Evolutionary conservation across 768 basidiomycete genomes (phyloP).

Genomic region (Agaricus subrufescens): DNA sequence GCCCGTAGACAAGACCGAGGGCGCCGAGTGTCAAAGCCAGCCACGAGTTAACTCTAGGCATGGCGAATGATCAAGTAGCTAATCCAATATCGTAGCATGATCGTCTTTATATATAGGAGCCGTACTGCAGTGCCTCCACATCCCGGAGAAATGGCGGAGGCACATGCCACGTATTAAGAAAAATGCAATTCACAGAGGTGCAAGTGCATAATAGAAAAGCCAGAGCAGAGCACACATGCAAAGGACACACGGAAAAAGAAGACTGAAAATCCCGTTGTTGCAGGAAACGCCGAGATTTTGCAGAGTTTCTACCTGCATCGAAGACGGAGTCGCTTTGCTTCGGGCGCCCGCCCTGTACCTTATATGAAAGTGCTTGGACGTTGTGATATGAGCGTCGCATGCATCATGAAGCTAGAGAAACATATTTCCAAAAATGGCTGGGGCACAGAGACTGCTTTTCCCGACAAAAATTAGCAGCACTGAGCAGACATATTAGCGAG

Average conservation of each 20-base stretch:
- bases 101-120: not conserved
- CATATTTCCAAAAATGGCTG: no score
- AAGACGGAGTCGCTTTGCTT: no score
- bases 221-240: not conserved
- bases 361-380: no score
- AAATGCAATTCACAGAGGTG: not conserved
- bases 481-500: no score
- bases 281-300: slow-evolving; percentile 6
- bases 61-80: slow-evolving; percentile 12
- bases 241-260: not conserved
- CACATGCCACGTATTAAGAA: not conserved
- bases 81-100: not conserved
- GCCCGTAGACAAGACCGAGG: slow-evolving; percentile 25
- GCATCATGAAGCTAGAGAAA: no score
- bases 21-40: slow-evolving; percentile 23
- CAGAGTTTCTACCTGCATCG: not conserved
- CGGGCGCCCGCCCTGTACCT: not conserved
- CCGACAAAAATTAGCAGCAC: no score
- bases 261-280: not conserved
- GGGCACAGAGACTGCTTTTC: no score
- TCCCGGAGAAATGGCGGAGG: slow-evolving; percentile 3
- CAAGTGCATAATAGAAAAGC: not conserved
- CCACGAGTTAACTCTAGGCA: slow-evolving; percentile 28
- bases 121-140: not conserved
- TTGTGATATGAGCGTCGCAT: no score